A percentile compares a stretch with the other conserved stretches of the same genome.
Conservation (phyloP, 2,329 filamentous ascomycete genomes). For the Ophiocordyceps australis region DNA sequence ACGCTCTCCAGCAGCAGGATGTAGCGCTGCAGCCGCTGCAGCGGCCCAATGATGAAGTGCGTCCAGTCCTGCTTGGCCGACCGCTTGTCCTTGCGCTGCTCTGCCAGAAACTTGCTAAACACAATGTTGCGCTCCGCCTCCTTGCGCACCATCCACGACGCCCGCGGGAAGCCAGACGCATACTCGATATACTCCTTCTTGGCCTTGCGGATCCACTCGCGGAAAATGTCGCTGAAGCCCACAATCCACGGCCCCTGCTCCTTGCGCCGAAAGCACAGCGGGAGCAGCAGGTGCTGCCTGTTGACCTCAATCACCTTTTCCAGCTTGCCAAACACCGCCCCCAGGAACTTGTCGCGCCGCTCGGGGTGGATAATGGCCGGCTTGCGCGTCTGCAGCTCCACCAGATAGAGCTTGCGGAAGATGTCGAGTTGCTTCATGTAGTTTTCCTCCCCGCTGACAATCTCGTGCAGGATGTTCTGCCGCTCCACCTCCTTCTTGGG, state of each 20-base stretch:
- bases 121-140: slow-evolving; percentile 72
- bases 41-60: slow-evolving; percentile 82
- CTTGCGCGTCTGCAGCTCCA: slow-evolving; percentile 53
- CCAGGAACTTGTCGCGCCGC: slow-evolving; percentile 61
- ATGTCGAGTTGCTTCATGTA: slow-evolving; percentile 86
- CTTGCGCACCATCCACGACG: slow-evolving; percentile 64
- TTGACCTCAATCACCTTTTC: slow-evolving; percentile 82
- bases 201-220: slow-evolving; percentile 96
- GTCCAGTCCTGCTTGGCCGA: slow-evolving; percentile 83
- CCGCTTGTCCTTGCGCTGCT: slow-evolving; percentile 57
- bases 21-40: slow-evolving; percentile 84
- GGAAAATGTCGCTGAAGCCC: slow-evolving; percentile 92
- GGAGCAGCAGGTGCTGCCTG: slow-evolving; percentile 78
- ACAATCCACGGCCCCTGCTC: slow-evolving; percentile 91
- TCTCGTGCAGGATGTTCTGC: slow-evolving; percentile 89
- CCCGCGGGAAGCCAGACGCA: slow-evolving; percentile 70
- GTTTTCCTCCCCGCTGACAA: slow-evolving; percentile 80
- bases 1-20: slow-evolving; percentile 69
- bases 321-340: slow-evolving; percentile 76
- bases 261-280: slow-evolving; percentile 90
- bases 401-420: slow-evolving; percentile 67
- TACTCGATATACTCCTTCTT: slow-evolving; percentile 82
- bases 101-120: slow-evolving; percentile 73
- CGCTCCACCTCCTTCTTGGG: slow-evolving; percentile 78
- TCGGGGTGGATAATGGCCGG: slow-evolving; percentile 69